Evolutionary conservation across 2,329 filamentous ascomycete species (phyloP).

Genomic region (Exophiala sideris): DNA sequence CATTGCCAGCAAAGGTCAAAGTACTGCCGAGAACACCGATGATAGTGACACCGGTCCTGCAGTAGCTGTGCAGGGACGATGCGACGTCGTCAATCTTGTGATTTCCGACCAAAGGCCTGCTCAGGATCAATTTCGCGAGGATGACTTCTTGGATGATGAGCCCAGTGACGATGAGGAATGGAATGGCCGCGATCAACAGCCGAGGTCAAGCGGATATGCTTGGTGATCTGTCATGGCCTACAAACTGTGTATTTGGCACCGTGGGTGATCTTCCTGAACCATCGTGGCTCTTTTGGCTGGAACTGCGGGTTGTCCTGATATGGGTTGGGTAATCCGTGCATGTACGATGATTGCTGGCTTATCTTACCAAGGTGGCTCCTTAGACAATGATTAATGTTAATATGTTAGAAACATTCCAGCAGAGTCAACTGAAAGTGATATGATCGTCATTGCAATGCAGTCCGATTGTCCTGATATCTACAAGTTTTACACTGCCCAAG

Average conservation of each 20-base stretch:
- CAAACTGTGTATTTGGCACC: too few species aligned
- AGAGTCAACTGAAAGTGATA: too few species aligned
- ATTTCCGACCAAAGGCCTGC: slow-evolving; percentile 62
- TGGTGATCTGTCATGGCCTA: slow-evolving; percentile 5
- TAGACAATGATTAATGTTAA: too few species aligned
- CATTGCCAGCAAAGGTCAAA: slow-evolving; percentile 27
- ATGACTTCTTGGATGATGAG: slow-evolving; percentile 60
- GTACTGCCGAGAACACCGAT: slow-evolving; percentile 10
- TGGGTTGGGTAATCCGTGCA: too few species aligned
- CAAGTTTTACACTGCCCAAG: slow-evolving; percentile 14
- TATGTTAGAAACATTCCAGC: too few species aligned
- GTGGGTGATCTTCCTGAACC: too few species aligned
- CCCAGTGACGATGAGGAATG: slow-evolving; percentile 57
- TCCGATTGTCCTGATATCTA: slow-evolving; percentile 7
- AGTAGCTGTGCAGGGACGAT: slow-evolving; percentile 49
- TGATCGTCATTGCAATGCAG: neutral
- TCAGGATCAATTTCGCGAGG: slow-evolving; percentile 57
- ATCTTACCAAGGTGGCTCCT: too few species aligned
- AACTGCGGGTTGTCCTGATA: too few species aligned
- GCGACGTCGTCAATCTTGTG: slow-evolving; percentile 55
- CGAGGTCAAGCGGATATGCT: slow-evolving; percentile 12
- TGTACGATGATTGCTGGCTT: too few species aligned
- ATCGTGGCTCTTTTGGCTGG: slow-evolving; percentile 8
- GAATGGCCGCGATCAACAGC: slow-evolving; percentile 46
- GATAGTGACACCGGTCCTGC: slow-evolving; percentile 9